Percentiles rank a stretch among this genome's conserved stretches.
phyloP scores from a whole-genome alignment of 352 stramenopile species.

The Phytophthora syringae region DNA sequence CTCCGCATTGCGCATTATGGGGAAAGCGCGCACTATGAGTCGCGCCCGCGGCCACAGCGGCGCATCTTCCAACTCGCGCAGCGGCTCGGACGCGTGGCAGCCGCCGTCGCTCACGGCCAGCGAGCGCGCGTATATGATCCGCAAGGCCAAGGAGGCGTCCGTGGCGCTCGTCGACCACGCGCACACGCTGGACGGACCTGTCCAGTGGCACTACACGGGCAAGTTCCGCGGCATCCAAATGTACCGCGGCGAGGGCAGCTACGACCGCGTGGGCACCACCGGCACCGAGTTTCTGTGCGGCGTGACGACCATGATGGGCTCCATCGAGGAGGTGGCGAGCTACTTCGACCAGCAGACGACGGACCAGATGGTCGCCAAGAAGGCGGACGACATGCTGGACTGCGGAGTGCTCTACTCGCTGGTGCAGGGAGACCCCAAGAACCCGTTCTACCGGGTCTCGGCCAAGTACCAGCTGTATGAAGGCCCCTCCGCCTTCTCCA shows the following conservation, averaged over 20 bases:
- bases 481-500: conserved; percentile 58
- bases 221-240: conserved; percentile 81
- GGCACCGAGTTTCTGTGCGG: conserved; percentile 75
- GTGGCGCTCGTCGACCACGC: conserved; percentile 73
- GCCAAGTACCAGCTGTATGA: conserved; percentile 80
- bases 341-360: conserved; percentile 80
- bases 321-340: conserved; percentile 66
- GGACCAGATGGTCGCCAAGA: conserved; percentile 59
- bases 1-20: conserved; percentile 36
- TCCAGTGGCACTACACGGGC: conserved; percentile 80
- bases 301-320: conserved; percentile 77
- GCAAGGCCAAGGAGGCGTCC: conserved; percentile 73
- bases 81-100: conserved; percentile 12
- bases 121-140: conserved; percentile 68
- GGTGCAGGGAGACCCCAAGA: conserved; percentile 46
- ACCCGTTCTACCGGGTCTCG: conserved; percentile 67
- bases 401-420: conserved; percentile 72
- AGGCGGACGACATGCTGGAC: conserved; percentile 72
- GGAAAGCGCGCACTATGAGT: conserved; percentile 25
- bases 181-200: conserved; percentile 73
- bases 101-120: conserved; percentile 41
- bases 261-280: conserved; percentile 33
- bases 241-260: conserved; percentile 77
- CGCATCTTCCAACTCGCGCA: conserved; percentile 4
- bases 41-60: conserved; percentile 25